Base-by-base conservation (phyloP, 78 protist species). In the Cavenderia fasciculata region DNA sequence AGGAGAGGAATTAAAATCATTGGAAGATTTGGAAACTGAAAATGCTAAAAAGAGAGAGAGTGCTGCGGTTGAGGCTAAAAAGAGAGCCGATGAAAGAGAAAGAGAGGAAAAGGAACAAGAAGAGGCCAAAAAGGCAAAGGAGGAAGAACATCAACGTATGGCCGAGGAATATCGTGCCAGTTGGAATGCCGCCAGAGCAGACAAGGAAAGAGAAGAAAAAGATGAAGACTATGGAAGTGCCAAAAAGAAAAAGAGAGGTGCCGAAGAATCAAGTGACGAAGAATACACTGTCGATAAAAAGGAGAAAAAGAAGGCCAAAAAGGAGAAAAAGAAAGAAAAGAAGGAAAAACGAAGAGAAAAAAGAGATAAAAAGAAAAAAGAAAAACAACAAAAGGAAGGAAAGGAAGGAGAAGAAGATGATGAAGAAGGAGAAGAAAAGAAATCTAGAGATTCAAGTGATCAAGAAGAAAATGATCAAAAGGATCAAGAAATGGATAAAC, bases 141-240 rank as follows among this genome's bases (percentile, higher is more conserved):
- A 43, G 31, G 65, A 51, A 11, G 65, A 52, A 36, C 40, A 74
- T 14, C 40, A 46, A 27, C n/a, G 59, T 41, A 7, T 43, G 62
- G 63, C 63, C 1, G 65, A 27, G 59, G 61, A 52, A 6, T 19
- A 36, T 3, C 6, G 5, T 2, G 8, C 2, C 3, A 38, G 0
- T 12, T 62, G 8, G 65, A 43, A 51, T n/a, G n/a, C n/a, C n/a
- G n/a, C n/a, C n/a, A 21, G 31, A 18, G n/a, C 2, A 29, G 31
- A 23, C 21, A 12, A 34, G 27, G 43, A 72, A 61, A 4, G 4
- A 21, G 36, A 57, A 14, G 51, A 38, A 27, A 46, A 27, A 70
- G 72, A 21, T 27, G 92, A 84, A 21, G 86, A 41, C 0, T 52
- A 85, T n/a, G n/a, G n/a, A n/a, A n/a, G n/a, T n/a, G 74, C 36